Base-by-base conservation (phyloP, 768 basidiomycete species). In the Suillus discolor region DNA sequence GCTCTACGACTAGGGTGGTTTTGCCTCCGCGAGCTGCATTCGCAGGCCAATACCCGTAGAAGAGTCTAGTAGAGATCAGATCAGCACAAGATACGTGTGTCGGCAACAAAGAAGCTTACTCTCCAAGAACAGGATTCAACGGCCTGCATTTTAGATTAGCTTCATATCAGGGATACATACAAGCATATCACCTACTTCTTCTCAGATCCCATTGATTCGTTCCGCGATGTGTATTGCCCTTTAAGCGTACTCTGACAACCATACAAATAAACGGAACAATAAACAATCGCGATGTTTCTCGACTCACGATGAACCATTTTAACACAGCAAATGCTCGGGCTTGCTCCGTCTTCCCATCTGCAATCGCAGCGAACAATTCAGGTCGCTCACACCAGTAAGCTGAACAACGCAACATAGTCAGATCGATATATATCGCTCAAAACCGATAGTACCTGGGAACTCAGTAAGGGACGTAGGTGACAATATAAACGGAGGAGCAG, bases 321-420 rank as follows among this genome's bases (percentile, higher is more conserved):
- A 98, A 83, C n/a, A 98, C 94, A 7, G 89, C 86, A 61, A 93
- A 80, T 3, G 89, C 84, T 60, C 96, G 83, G 2, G 89, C 87
- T 75, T 96, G 90, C 38, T 88, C 85, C 15, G 85, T 87, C 73
- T 82, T 83, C 6, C 89, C 94, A 69, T 90, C 88, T 23, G 90
- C 87, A 74, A 98, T 98, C 25, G 87, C 87, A 4, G 95, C 88
- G 73, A 99, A 98, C 62, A 95, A 81, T 62, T 89, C 89, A 34
- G 95, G 95, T 61, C 93, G 92, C 76, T 99, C 97, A 73, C 95
- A 94, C 97, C 97, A 99, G 78, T 99, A 97, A 0, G 96, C 96
- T 93, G 68, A 68, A 62, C 28, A 49, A n/a, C 31, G 62, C 20
- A 53, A 18, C 31, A 59, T 20, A 47, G 23, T 23, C 39, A 68